Base-by-base conservation (phyloP, 2,329 filamentous ascomycete species). In the Pseudogymnoascus pannorum region DNA sequence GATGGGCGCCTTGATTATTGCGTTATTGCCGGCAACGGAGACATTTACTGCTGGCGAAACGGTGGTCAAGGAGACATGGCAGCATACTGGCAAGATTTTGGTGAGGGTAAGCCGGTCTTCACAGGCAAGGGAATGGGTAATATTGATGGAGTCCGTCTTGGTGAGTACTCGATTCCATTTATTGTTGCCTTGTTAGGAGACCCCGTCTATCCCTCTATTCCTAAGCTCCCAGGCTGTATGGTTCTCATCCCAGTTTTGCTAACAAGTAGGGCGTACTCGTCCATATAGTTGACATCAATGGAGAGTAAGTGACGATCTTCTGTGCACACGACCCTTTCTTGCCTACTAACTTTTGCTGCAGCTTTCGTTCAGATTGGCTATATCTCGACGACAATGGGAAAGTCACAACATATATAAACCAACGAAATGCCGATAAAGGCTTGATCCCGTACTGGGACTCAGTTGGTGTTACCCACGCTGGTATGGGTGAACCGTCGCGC, bases 1-100 rank as follows among this genome's bases (percentile, higher is more conserved):
- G 69, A 77, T 59, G 73, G 74, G 0, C 67, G 74, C 0, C 51
- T 68, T 0, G 75, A 76, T 62, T 76, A 72, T 59, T 71, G 71
- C 38, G 54, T 68, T 3, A 48, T 71, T 2, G 65, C 65, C 1
- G 65, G 62, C 11, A 63, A 62, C 18, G 72, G 71, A 2, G 64
- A 71, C 22, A 63, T 72, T 3, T 54, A 64, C 2, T 74, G 69
- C 63, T 74, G 69, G 69, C 67, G 74, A 4, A 75, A 75, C 42
- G 71, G 70, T 7, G 69, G 70, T 14, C 61, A 63, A 29, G 68
- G 67, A 1, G 66, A 73, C 4, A 64, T 58, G 2, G 70, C 73
- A 0, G 63, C 63, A 1, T 74, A 70, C 63, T 77, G 73, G 72
- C 72, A 77, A 62, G 59, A 64, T 1, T 65, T 76, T n/a, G 33